Base-by-base conservation (phyloP, 2,329 filamentous ascomycete genomes). In the Ceratocystis cubensis region DNA sequence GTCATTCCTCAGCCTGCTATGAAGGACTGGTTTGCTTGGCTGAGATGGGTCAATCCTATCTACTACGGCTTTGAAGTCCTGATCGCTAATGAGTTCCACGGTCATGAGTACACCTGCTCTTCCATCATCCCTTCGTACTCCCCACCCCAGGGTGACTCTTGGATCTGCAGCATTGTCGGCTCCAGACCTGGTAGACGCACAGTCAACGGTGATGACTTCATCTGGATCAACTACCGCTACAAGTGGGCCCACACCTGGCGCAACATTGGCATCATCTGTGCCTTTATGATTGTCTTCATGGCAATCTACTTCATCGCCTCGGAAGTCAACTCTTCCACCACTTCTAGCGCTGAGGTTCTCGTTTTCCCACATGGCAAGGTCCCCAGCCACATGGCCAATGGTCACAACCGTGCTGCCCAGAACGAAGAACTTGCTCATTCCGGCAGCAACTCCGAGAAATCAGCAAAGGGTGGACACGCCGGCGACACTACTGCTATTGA, bases 11-110 rank as follows among this genome's bases (percentile, higher is more conserved):
- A 76, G 1, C 75, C 77, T 0, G 70, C 87, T 71, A 91, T 88
- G 87, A 80, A 85, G 25, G 82, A 81, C 0, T 93, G 88, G 87
- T 86, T 88, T 62, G 77, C 83, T 33, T 92, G 89, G 89, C 87
- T 92, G 64, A 82, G 85, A 33, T 91, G 86, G 76, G 79, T 91
- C 63, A 87, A 91, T 68, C 87, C 88, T 0, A 82, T 91, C 45
- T 85, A 80, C 57, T 91, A 91, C 71, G 86, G 81, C 1, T 93
- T 91, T 70, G 88, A 91, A 72, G 81, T 83, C 1, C 76, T 91
- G 20, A 82, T 89, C 74, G 79, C 85, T 68, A 92, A 91, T 74
- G 89, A 94, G 72, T 67, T 89, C 70, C 81, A 83, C 68, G 78
- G 80, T 4, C 79, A 78, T 1, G 70, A 78, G 0, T 87, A 85